phyloP scores from a whole-genome alignment of 2,329 filamentous ascomycete genomes.

The Talaromyces sp. region DNA sequence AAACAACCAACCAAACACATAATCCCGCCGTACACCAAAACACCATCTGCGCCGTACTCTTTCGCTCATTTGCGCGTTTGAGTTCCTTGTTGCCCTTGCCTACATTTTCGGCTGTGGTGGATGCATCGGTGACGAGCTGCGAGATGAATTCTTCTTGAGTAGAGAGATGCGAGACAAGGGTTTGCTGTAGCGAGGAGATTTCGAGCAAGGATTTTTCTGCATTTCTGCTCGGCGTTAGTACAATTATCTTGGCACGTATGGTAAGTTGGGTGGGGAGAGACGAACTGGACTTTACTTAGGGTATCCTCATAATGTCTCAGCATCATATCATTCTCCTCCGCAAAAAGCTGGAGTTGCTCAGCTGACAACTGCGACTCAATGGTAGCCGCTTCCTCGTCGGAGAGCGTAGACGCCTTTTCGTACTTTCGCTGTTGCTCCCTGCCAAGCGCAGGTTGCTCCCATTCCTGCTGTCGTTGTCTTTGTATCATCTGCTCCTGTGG shows the following conservation, averaged over 20 bases:
- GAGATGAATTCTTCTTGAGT: slow-evolving; percentile 87
- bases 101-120: slow-evolving; percentile 79
- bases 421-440: slow-evolving; percentile 25
- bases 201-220: slow-evolving; percentile 88
- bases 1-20: slow-evolving; percentile 70
- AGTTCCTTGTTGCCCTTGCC: slow-evolving; percentile 87
- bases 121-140: slow-evolving; percentile 79
- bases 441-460: slow-evolving; percentile 17
- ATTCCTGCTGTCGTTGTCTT: slow-evolving; percentile 15
- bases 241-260: not conserved
- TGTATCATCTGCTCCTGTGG: not conserved
- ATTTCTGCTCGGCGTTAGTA: slow-evolving; percentile 53
- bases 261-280: slow-evolving; percentile 23
- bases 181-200: slow-evolving; percentile 86
- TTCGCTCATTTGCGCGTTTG: slow-evolving; percentile 71
- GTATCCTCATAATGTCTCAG: slow-evolving; percentile 89
- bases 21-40: slow-evolving; percentile 77
- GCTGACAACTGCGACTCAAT: slow-evolving; percentile 64
- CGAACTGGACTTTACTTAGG: slow-evolving; percentile 89
- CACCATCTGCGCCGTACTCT: slow-evolving; percentile 70
- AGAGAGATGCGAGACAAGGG: slow-evolving; percentile 79
- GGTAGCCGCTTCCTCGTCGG: slow-evolving; percentile 33
- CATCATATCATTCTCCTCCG: slow-evolving; percentile 88
- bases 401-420: slow-evolving; percentile 24
- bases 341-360: slow-evolving; percentile 90